Evolutionary conservation across 2,329 filamentous ascomycete species (phyloP).

Genomic region (Aspergillus fumigatiaffinis): DNA sequence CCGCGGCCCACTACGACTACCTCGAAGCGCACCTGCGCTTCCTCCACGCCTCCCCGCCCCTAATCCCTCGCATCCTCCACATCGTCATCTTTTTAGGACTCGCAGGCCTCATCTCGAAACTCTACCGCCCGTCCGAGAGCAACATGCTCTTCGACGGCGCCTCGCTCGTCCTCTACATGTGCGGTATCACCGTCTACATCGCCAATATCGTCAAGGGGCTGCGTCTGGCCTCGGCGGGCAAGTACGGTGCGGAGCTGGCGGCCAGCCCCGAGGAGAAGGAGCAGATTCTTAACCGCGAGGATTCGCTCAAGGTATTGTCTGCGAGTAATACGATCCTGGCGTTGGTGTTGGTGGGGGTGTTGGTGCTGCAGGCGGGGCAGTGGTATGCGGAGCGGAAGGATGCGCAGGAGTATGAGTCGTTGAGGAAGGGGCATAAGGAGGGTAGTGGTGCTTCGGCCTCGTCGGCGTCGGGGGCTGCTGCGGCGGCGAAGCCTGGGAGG

Average conservation of each 20-base stretch:
- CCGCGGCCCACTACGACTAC: conserved; percentile 75
- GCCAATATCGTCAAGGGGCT: conserved; percentile 96
- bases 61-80: conserved; percentile 90
- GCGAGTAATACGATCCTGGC: conserved; percentile 96
- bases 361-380: conserved; percentile 92
- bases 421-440: conserved; percentile 42
- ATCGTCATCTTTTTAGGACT: conserved; percentile 88
- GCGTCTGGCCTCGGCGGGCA: conserved; percentile 70
- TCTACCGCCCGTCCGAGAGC: conserved; percentile 87
- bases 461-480: neutral
- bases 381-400: conserved; percentile 98
- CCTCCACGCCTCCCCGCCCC: conserved; percentile 82
- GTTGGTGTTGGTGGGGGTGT: conserved; percentile 82
- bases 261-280: conserved; percentile 51
- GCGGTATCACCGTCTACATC: conserved; percentile 87
- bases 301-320: conserved; percentile 83
- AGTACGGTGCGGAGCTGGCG: conserved; percentile 54
- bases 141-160: conserved; percentile 92
- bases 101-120: conserved; percentile 84
- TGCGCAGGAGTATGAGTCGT: conserved; percentile 68
- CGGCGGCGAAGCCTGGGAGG: conserved; percentile 3
- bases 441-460: neutral
- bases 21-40: conserved; percentile 88
- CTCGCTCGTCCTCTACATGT: conserved; percentile 69
- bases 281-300: conserved; percentile 73